Evolutionary conservation across 257 asterid genomes (phyloP), one percentile per base, ranked within the genome.

Genomic region (Plantago elongata): DNA sequence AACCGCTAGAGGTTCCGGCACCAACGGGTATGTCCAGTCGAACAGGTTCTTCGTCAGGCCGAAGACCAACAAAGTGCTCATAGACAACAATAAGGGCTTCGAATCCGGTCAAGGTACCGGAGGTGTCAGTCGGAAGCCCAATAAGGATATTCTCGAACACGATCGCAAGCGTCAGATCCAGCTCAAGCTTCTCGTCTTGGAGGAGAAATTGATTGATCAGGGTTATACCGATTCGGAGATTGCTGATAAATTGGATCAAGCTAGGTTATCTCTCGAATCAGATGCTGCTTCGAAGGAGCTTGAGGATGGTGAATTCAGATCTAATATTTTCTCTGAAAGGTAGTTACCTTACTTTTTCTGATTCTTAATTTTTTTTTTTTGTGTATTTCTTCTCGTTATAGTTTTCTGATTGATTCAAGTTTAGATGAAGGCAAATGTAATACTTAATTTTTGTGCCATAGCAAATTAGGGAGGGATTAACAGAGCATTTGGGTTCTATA

Each of bases 1-100:
- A 77, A 91, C 96, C 34, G 73, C 98, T 46, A 80, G 98, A 16
- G 96, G 96, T 15, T 92, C 98, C 43, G 97, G 98, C 57, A 92
- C 97, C 18, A 89, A 89, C 64, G 98, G 98, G 4, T 72, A 92
- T 79, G 74, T 89, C 56, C 97, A 92, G 47, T 49, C 91, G 17
- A 92, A 92, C 78, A 81, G 69, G 77, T 89, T 89, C 76, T 81
- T 86, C 56, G 78, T 89, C 27, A 75, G 50, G 79, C 74, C 84
- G 15, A 82, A 70, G 72, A 67, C 87, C 30, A 78, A 82, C 71
- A 83, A 77, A 45, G 88, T 82, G 51, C 18, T 71, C 64, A 79
- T 79, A 51, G 89, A 81, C 38, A 63, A 84, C 38, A 58, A 60
- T 44, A 84, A 75, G 67, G 95, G 95, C 9, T 91, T 81, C 60